Evolutionary conservation across 2,329 filamentous ascomycete species (phyloP), one percentile per base, ranked within the genome.

Genomic region (Fusarium mundagurra): DNA sequence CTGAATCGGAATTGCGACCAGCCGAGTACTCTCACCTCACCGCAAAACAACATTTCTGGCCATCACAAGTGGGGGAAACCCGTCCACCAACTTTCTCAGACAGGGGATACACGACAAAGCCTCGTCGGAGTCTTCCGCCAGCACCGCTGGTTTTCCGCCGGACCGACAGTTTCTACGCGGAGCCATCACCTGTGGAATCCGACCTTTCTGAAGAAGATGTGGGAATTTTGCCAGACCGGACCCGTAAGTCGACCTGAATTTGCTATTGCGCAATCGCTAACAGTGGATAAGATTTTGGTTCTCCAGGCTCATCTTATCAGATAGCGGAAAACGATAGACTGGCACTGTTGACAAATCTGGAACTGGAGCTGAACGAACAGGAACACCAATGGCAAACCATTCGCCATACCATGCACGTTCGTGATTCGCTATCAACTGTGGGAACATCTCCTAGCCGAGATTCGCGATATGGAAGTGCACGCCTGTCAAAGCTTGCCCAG

Each of bases 361-460:
- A 92, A 77, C 84, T 83, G 69, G 91, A 92, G 79, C 89, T 92
- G 86, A 88, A 87, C 2, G 80, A 85, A 72, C 88, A 92, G 77
- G 89, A 91, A 77, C 85, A 84, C 61, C 86, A 88, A 72, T 92
- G 90, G 91, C 86, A 88, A 64, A 82, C 86, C 57, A 86, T 92
- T 81, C 88, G 89, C 64, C 82, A 86, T 33, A 85, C 87, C 43
- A 78, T 91, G 45, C 64, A 74, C 41, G 82, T 83, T 60, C 85
- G 86, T 64, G 85, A 88, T 73, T 90, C 88, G 11, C 77, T 87
- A 45, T 88, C 86, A 4, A 87, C 85, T 13, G 77, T 87, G 81
- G 83, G 71, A 48, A 78, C 79, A 36, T 78, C 78, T 18, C 66
- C 77, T 29, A 73, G 64, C 48, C 64, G 71, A 57, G 71, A 76